phyloP scores from a whole-genome alignment of 371 early-diverging fungal species.

The Smittium mucronatum region DNA sequence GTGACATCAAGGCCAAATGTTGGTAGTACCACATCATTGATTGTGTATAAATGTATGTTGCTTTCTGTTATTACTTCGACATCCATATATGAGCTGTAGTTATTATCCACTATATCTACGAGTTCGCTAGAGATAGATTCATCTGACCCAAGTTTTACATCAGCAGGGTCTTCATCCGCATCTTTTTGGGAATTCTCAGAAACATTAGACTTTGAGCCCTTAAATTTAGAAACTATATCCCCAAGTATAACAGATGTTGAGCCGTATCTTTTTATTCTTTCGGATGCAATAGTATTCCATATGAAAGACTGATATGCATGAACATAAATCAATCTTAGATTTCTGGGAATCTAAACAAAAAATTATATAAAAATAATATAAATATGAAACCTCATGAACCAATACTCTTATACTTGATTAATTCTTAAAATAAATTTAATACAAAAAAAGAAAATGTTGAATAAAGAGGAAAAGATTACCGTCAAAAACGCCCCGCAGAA shows the following conservation, averaged over 20 bases:
- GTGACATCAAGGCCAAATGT: constrained; percentile 63
- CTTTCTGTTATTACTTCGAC: constrained; percentile 45
- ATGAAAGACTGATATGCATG: constrained; percentile 95
- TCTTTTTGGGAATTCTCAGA: neutral
- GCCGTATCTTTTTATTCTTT: constrained; percentile 62
- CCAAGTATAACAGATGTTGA: constrained; percentile 54
- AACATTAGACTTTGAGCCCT: constrained; percentile 13
- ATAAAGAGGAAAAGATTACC: constrained; percentile 8
- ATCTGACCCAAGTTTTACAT: constrained; percentile 19
- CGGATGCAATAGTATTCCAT: constrained; percentile 84
- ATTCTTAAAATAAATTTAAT: too few species aligned
- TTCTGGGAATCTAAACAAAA: constrained; percentile 51
- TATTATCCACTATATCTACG: constrained; percentile 15
- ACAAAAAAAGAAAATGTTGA: neutral
- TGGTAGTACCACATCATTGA: constrained; percentile 84
- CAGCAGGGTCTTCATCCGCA: constrained; percentile 10
- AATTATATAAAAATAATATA: neutral
- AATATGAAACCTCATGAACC: too few species aligned
- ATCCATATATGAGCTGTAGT: neutral
- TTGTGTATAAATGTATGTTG: constrained; percentile 49
- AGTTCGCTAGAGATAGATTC: neutral
- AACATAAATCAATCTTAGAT: constrained; percentile 80
- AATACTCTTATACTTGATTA: too few species aligned
- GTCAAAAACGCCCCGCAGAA: constrained; percentile 48
- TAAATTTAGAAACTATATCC: constrained; percentile 53